Percentiles rank a stretch among this genome's conserved stretches.
phyloP scores from a whole-genome alignment of 2,329 filamentous ascomycete species.

The Xylaria digitata region DNA sequence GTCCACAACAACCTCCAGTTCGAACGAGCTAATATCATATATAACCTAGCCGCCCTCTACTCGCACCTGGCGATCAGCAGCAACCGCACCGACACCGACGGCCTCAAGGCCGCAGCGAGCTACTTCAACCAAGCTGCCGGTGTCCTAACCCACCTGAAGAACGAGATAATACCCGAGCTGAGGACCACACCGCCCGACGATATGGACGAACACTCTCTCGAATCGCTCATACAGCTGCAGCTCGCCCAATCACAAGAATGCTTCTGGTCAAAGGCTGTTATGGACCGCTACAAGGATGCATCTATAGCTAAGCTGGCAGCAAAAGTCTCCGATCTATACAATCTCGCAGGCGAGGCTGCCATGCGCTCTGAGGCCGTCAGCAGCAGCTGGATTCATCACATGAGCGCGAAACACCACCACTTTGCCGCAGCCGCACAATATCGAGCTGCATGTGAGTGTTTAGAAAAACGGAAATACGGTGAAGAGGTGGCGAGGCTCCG shows the following conservation, averaged over 20 bases:
- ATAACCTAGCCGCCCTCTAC: slow-evolving; percentile 93
- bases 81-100: slow-evolving; percentile 81
- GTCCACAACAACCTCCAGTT: slow-evolving; percentile 76
- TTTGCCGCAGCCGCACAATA: slow-evolving; percentile 97
- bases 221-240: slow-evolving; percentile 83
- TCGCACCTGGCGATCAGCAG: slow-evolving; percentile 88
- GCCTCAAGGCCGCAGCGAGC: slow-evolving; percentile 87
- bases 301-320: slow-evolving; percentile 92
- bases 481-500: slow-evolving; percentile 90
- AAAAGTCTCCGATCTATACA: slow-evolving; percentile 90
- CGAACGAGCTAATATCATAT: slow-evolving; percentile 92
- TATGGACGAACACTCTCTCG: slow-evolving; percentile 90
- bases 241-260: slow-evolving; percentile 96
- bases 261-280: slow-evolving; percentile 97
- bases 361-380: slow-evolving; percentile 90
- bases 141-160: slow-evolving; percentile 81
- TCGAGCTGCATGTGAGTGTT: slow-evolving; percentile 85
- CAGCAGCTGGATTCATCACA: slow-evolving; percentile 97
- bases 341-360: slow-evolving; percentile 82
- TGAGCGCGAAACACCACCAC: slow-evolving; percentile 96
- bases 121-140: slow-evolving; percentile 91
- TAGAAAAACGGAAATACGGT: slow-evolving; percentile 94
- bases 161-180: slow-evolving; percentile 81
- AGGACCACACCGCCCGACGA: slow-evolving; percentile 89
- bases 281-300: slow-evolving; percentile 91